These are phyloP conservation scores for Hypericum androsaemum DNA, from an alignment of 345 rosid genomes.

Conservation along the genomic window DNA sequence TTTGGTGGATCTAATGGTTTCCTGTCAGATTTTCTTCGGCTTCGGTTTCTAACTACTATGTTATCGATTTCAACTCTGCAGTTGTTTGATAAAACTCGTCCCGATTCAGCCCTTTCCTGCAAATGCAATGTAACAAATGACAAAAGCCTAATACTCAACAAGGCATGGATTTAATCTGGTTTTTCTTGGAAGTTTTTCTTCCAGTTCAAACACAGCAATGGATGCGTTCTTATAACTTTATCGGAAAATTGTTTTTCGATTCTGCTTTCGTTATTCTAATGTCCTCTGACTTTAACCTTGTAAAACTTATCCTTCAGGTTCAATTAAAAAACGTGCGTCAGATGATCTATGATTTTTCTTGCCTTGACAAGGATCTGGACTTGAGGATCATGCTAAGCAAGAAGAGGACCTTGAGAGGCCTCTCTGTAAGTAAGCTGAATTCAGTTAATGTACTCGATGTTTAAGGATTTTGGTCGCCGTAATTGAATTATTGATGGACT, in stretches of 20 bases:
- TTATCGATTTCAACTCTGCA: conserved; percentile 11
- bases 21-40: background rate
- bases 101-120: conserved; percentile 33
- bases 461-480: conserved; percentile 19
- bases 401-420: conserved; percentile 32
- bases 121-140: conserved; percentile 40
- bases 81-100: conserved; percentile 29
- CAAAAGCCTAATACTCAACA: conserved; percentile 37
- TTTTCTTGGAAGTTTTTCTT: background rate
- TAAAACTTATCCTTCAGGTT: conserved; percentile 24
- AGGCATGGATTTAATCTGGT: conserved; percentile 32
- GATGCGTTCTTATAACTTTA: background rate
- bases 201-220: no score
- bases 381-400: conserved; percentile 48
- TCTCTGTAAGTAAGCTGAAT: no score
- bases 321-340: conserved; percentile 37
- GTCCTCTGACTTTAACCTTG: no score
- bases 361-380: conserved; percentile 52
- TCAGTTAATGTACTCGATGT: no score
- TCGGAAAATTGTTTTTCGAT: background rate
- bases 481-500: background rate
- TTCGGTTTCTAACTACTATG: conserved; percentile 3
- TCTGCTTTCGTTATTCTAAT: background rate
- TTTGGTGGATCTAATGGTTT: background rate
- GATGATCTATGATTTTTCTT: conserved; percentile 46